Conservation (phyloP, 768 basidiomycete genomes). For the Russula foetens region DNA sequence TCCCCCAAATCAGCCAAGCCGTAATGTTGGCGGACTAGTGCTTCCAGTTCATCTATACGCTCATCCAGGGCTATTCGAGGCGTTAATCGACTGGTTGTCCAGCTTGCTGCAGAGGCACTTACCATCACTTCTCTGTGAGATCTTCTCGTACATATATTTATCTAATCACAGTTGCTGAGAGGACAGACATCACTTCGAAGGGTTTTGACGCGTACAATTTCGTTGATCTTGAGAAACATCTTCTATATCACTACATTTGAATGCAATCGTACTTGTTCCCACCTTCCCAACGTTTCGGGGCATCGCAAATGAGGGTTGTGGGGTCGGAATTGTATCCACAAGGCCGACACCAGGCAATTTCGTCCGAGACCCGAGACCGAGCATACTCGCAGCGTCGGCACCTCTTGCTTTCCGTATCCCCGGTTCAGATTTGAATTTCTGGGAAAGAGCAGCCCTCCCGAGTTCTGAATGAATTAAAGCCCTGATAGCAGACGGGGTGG, state of each 20-base stretch:
- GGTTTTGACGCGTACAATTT: conserved; percentile 40
- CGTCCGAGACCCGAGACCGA: conserved; percentile 26
- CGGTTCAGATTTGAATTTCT: neutral
- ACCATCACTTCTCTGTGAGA: conserved; percentile 80
- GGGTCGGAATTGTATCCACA: neutral
- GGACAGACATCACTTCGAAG: neutral
- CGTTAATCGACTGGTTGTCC: neutral
- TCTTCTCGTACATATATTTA: conserved; percentile 92
- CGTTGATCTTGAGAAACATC: conserved; percentile 31
- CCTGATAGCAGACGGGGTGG: conserved; percentile 7
- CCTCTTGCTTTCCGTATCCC: neutral
- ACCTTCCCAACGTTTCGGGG: neutral
- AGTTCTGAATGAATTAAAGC: conserved; percentile 7
- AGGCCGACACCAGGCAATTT: conserved; percentile 23
- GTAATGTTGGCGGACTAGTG: conserved; percentile 64
- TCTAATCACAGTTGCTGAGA: conserved; percentile 30
- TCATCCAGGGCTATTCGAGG: conserved; percentile 62
- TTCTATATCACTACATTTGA: conserved; percentile 14
- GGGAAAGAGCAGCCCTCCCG: neutral
- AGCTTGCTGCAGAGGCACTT: conserved; percentile 9
- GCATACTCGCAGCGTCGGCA: neutral
- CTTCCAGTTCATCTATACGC: conserved; percentile 79
- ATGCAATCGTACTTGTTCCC: conserved; percentile 7
- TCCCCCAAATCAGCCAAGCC: conserved; percentile 69
- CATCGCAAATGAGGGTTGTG: neutral